These are phyloP conservation scores for Hyaloscypha hepaticicola DNA, from an alignment of 495 filamentous ascomycete genomes.

Conservation along the genomic window DNA sequence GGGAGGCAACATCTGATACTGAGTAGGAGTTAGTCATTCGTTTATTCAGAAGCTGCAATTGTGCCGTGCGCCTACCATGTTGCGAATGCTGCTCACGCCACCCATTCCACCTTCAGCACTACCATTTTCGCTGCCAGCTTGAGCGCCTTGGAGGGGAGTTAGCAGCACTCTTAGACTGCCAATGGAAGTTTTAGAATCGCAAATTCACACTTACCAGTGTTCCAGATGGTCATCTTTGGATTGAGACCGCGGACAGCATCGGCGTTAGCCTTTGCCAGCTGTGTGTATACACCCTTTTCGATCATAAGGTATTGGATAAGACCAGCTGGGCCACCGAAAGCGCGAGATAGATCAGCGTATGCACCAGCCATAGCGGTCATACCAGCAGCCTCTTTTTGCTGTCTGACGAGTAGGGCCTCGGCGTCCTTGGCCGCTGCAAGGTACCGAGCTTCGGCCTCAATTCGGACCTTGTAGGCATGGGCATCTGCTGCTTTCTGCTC, in stretches of 20 bases:
- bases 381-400: slow-evolving; percentile 72
- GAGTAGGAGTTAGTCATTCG: slow-evolving; percentile 45
- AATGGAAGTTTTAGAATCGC: not conserved
- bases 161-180: not conserved
- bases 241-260: slow-evolving; percentile 71
- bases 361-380: slow-evolving; percentile 72
- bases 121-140: slow-evolving; percentile 33
- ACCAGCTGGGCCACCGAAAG: slow-evolving; percentile 72
- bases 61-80: slow-evolving; percentile 22
- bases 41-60: slow-evolving; percentile 31
- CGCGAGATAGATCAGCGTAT: slow-evolving; percentile 64
- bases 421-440: slow-evolving; percentile 56
- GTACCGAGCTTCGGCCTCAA: slow-evolving; percentile 35
- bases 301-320: slow-evolving; percentile 79
- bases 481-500: slow-evolving; percentile 45
- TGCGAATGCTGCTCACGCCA: slow-evolving; percentile 34
- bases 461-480: slow-evolving; percentile 40
- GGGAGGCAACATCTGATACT: slow-evolving; percentile 74
- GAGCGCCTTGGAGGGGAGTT: slow-evolving; percentile 30
- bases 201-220: slow-evolving; percentile 50
- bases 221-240: slow-evolving; percentile 88
- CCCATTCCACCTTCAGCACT: slow-evolving; percentile 31
- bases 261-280: slow-evolving; percentile 68
- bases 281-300: slow-evolving; percentile 62
- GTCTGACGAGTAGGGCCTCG: slow-evolving; percentile 58